Base-by-base conservation (phyloP, 768 basidiomycete species). In the Hemileccinum rubropunctum region DNA sequence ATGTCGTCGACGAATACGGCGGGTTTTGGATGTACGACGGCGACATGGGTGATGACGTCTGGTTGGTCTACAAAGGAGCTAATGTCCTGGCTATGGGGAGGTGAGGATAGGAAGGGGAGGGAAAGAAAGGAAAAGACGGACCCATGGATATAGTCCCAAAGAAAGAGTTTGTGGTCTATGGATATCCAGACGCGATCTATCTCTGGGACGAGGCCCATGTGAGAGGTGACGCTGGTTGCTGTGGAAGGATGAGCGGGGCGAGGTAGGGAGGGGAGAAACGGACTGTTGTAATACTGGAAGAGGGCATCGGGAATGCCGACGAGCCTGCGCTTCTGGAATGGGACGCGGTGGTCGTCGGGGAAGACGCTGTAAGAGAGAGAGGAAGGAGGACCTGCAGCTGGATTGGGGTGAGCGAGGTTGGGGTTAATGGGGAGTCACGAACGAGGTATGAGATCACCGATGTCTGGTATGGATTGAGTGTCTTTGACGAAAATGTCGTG, bases 81-180 rank as follows among this genome's bases (percentile, higher is more conserved):
- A 57, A 97, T 85, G 65, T 94, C 91, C 67, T 89, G 85, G n/a
- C 93, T 88, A 55, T 38, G 48, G 50, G 37, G 44, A 14, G 44
- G 39, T 49, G 54, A 57, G 36, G 13, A n/a, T n/a, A 47, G 48
- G 43, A 13, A 21, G 45, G 11, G 3, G 9, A 30, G 20, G 3
- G 48, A 30, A 27, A 11, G 49, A 36, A 45, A 20, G 37, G 45
- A 12, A 40, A 14, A 21, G 36, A 74, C 87, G 48, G 58, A 95
- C 95, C 93, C 91, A 58, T 95, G 90, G 32, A 84, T 73, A 66
- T 97, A 99, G 68, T 99, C 93, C 97, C 97, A 98, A 20, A 99
- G 73, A 61, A 97, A 91, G 30, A 99, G 75, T 59, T 91, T 91
- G 67, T 94, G 85, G 71, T 98, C 93, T 50, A 95, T 88, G 10